Evolutionary conservation across 495 filamentous ascomycete genomes (phyloP), one percentile per base, ranked within the genome.

Genomic region (Darksidea phi): DNA sequence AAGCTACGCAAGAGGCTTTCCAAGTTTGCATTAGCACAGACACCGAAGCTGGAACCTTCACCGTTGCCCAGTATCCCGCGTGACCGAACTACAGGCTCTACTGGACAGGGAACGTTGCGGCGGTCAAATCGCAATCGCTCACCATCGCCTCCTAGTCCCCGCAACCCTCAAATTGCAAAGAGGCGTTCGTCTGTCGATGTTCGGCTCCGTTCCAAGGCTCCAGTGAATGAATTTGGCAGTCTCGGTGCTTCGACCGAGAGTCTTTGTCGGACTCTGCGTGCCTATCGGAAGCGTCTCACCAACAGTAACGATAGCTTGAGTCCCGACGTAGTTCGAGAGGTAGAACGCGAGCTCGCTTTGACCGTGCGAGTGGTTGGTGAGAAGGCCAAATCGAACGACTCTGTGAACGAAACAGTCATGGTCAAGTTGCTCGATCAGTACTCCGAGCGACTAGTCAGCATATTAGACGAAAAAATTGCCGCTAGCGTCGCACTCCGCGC

Each of bases 231-330:
- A 23, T 84, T 84, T 59, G 86, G 87, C 8, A 82, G 79, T 50
- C 77, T 95, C 6, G 84, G 84, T 66, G 83, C 84, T 74, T 85
- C 88, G 6, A 93, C 88, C 0, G 88, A 94, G 64, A 87, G 91
- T 61, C 78, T 91, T 0, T 90, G 87, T 64, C 87, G 88, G 24
- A 86, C 86, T 5, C 78, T 98, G 6, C 84, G 87, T 49, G 82
- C 86, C 1, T 97, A 95, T 68, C 82, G 94, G 15, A 93, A 91
- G 74, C 90, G 89, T 68, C 80, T 96, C 7, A 74, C 82, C 21
- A 84, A 83, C 12, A 82, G 81, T 12, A 74, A 80, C 1, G 83
- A 91, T 38, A 70, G 67, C 26, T 64, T 80, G 11, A 80, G 80
- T 26, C 75, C 84, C 12, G 86, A 90, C 51, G 72, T 83, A 1